These are phyloP conservation scores for sorghum (Sorghum bicolor) DNA, from an alignment of 176 grass and related monocot species.

Conservation along the genomic window Sorghum_bicolor_NCBIv3 NC_012875.2:3608001-3608500, in stretches of 20 bases:
- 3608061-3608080: background rate
- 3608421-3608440: background rate
- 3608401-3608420: background rate
- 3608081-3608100: background rate
- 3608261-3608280: background rate
- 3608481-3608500: background rate
- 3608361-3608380: constrained; percentile 14
- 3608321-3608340: constrained; percentile 91
- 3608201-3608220: background rate
- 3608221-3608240: background rate
- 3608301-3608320: constrained; percentile 60
- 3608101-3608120: background rate
- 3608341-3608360: constrained; percentile 76
- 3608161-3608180: background rate
- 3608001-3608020: background rate
- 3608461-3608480: background rate
- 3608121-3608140: constrained; percentile 2
- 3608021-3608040: background rate
- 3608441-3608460: background rate
- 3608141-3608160: background rate
- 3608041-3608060: background rate
- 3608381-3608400: background rate
- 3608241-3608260: background rate
- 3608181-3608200: background rate
- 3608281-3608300: constrained; percentile 35